These are phyloP conservation scores for Erucastrum elatum DNA, from an alignment of 345 rosid species.

Conservation along the genomic window DNA sequence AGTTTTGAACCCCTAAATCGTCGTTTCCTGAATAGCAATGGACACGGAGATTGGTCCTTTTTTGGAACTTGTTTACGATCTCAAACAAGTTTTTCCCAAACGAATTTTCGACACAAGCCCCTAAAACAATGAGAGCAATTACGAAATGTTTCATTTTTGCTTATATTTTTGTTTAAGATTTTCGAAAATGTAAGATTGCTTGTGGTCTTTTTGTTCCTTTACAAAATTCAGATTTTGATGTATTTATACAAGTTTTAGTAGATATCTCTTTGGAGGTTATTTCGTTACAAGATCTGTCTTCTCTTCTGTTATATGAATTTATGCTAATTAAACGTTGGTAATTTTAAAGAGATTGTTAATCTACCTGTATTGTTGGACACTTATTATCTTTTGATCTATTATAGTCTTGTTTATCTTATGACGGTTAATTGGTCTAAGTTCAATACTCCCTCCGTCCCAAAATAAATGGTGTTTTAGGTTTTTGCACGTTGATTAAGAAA, in stretches of 20 bases:
- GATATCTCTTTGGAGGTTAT: neutral
- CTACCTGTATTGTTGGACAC: neutral
- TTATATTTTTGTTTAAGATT: neutral
- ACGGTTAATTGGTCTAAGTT: neutral
- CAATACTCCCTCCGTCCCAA: neutral
- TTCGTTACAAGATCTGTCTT: neutral
- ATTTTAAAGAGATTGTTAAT: neutral
- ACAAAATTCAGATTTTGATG: neutral
- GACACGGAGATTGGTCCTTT: neutral
- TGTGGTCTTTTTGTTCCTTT: neutral
- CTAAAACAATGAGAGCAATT: constrained; percentile 17
- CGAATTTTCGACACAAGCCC: constrained; percentile 7
- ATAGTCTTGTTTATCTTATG: neutral
- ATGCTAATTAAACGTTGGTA: neutral
- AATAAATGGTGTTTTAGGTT: no score
- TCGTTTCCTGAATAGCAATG: constrained; percentile 22
- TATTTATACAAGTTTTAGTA: neutral
- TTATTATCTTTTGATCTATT: neutral
- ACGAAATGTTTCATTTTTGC: neutral
- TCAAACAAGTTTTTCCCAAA: constrained; percentile 14
- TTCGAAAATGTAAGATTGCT: neutral
- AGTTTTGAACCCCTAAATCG: neutral
- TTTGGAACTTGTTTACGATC: constrained; percentile 11
- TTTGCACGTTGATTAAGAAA: no score
- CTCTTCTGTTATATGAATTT: neutral